These are phyloP conservation scores for Diplodia seriata DNA, from an alignment of 2,329 filamentous ascomycete genomes.

Conservation along the genomic window DNA sequence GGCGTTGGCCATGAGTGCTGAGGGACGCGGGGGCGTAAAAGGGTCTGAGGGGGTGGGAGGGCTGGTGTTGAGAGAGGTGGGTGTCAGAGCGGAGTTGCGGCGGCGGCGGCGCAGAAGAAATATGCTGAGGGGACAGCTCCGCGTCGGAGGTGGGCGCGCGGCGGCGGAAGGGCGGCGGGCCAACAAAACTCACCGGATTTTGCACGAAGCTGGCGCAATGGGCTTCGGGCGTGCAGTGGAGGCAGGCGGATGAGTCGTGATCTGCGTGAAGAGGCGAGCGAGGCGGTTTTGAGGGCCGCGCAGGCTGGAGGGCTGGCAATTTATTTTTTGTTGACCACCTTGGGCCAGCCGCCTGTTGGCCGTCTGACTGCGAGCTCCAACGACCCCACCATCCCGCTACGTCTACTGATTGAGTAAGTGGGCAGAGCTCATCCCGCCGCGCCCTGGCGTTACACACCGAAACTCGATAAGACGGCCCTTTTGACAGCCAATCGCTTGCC, in stretches of 20 bases:
- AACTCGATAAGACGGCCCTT: constrained; percentile 30
- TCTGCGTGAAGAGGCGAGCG: background rate
- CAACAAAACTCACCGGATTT: constrained; percentile 27
- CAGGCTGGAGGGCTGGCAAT: constrained; percentile 12
- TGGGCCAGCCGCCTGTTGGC: constrained; percentile 9
- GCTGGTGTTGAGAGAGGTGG: constrained; percentile 22
- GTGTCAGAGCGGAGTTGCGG: constrained; percentile 29
- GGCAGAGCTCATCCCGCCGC: constrained; percentile 28
- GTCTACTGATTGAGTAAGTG: constrained; percentile 24
- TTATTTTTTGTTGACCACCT: constrained; percentile 28
- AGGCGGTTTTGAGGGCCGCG: constrained; percentile 10
- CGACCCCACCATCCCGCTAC: constrained; percentile 24
- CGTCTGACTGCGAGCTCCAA: constrained; percentile 11
- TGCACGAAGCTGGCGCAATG: background rate
- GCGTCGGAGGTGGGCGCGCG: constrained; percentile 28
- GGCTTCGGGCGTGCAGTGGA: background rate
- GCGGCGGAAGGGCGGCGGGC: constrained; percentile 9
- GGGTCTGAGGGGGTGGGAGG: background rate
- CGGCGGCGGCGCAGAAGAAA: constrained; percentile 32
- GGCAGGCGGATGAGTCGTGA: background rate
- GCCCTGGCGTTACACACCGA: constrained; percentile 29
- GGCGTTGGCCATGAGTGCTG: constrained; percentile 68
- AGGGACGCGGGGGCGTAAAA: constrained; percentile 24
- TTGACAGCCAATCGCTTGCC: constrained; percentile 2
- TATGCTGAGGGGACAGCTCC: constrained; percentile 30